These are phyloP conservation scores for Tuctoria greenei DNA, from an alignment of 176 grass and related monocot genomes.

Conservation along the genomic window DNA sequence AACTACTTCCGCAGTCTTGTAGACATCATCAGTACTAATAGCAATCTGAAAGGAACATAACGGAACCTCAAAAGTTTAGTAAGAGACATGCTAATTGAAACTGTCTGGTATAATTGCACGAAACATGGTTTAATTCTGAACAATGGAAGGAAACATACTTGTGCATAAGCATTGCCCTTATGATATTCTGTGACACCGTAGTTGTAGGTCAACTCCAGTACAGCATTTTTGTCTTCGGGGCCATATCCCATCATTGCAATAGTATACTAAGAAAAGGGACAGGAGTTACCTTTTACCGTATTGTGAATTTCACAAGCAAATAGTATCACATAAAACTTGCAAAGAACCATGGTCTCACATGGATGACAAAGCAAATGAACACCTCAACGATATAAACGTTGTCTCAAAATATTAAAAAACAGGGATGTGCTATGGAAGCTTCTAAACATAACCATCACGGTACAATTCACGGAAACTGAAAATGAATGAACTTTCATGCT, in stretches of 20 bases:
- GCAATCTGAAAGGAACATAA: conserved; percentile 65
- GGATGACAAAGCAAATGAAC: background rate
- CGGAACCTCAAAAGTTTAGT: background rate
- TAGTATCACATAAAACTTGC: background rate
- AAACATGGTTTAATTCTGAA: conserved; percentile 18
- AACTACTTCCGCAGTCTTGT: conserved; percentile 85
- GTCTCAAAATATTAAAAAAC: conserved; percentile 5
- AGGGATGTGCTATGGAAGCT: background rate
- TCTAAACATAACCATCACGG: conserved; percentile 1
- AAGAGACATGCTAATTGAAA: background rate
- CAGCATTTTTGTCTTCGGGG: conserved; percentile 91
- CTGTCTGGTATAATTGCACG: background rate
- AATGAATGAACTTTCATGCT: background rate
- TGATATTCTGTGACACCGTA: conserved; percentile 84
- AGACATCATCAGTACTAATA: conserved; percentile 97
- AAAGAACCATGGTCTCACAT: background rate
- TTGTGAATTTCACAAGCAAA: conserved; percentile 18
- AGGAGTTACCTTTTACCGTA: conserved; percentile 2
- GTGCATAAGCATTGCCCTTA: conserved; percentile 95
- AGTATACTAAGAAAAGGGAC: conserved; percentile 59
- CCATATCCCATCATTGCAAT: conserved; percentile 99
- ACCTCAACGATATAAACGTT: conserved; percentile 12
- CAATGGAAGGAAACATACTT: conserved; percentile 55
- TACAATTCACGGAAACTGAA: background rate
- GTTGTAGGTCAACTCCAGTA: conserved; percentile 94